Percentiles rank a stretch among this genome's conserved stretches.
These are phyloP conservation scores for Panus rudis DNA, from an alignment of 768 basidiomycete genomes.

Conservation along the genomic window DNA sequence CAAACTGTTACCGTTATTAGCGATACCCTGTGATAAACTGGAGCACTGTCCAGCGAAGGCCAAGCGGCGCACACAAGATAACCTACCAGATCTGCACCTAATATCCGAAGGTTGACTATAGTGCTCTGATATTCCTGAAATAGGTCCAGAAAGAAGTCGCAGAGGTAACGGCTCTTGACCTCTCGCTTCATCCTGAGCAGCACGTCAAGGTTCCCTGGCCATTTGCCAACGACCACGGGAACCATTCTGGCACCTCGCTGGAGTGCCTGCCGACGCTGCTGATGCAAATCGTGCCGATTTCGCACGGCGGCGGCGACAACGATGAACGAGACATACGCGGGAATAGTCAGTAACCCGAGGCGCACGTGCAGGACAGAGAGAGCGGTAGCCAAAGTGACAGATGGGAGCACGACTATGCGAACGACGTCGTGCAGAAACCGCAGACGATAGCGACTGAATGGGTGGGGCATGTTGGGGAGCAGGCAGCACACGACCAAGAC, in stretches of 20 bases:
- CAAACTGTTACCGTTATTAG: background rate
- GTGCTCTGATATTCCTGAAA: constrained; percentile 67
- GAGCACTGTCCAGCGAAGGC: no score
- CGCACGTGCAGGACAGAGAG: constrained; percentile 22
- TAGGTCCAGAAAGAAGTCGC: constrained; percentile 56
- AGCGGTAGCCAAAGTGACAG: constrained; percentile 26
- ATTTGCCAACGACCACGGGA: constrained; percentile 56
- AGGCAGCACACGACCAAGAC: no score
- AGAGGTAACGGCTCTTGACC: constrained; percentile 52
- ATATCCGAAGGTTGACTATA: constrained; percentile 59
- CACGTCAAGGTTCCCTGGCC: constrained; percentile 75
- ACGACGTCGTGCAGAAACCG: constrained; percentile 43
- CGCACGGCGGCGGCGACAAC: constrained; percentile 32
- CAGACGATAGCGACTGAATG: constrained; percentile 34
- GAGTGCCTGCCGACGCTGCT: constrained; percentile 37
- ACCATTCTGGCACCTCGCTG: constrained; percentile 45
- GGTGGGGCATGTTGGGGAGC: constrained; percentile 7
- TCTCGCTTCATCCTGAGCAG: constrained; percentile 48
- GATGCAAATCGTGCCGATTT: constrained; percentile 26
- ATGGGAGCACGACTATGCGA: constrained; percentile 35
- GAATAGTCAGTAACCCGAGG: constrained; percentile 31
- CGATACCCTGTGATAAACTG: background rate
- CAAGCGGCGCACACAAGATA: no score
- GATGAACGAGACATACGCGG: constrained; percentile 35
- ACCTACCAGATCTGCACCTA: constrained; percentile 66